Percentiles rank a stretch among this genome's conserved stretches.
Conservation (phyloP, 768 basidiomycete species). For the Lanmaoa pseudosensibilis region DNA sequence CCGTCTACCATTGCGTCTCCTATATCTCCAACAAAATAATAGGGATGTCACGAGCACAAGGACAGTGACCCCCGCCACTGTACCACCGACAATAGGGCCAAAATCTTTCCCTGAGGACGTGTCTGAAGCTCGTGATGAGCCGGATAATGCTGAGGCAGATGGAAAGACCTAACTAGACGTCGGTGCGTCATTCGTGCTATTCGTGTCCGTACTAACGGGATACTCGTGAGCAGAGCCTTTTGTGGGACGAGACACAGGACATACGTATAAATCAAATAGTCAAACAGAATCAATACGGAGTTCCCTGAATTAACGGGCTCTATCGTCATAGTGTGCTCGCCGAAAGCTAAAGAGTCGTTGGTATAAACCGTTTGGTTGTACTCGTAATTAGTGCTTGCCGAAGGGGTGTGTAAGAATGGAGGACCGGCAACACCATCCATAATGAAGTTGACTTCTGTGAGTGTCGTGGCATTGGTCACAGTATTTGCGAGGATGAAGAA, state of each 20-base stretch:
- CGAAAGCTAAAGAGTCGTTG: too few species aligned
- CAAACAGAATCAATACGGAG: too few species aligned
- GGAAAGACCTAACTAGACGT: neutral
- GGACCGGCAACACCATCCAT: too few species aligned
- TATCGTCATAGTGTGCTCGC: too few species aligned
- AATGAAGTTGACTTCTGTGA: too few species aligned
- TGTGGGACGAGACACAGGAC: neutral
- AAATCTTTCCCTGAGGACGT: neutral
- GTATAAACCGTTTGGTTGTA: too few species aligned
- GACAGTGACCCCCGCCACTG: neutral
- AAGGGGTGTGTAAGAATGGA: too few species aligned
- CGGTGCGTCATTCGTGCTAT: too few species aligned
- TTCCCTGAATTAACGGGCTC: too few species aligned
- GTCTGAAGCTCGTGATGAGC: neutral
- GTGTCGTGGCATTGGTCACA: neutral
- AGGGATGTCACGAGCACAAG: slow-evolving; percentile 1
- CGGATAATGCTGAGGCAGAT: neutral
- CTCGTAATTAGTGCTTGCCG: too few species aligned
- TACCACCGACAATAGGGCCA: slow-evolving; percentile 8
- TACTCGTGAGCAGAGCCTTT: neutral
- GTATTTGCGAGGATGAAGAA: slow-evolving; percentile 20
- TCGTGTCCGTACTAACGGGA: slow-evolving; percentile 4
- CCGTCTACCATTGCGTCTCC: neutral
- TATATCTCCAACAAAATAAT: slow-evolving; percentile 4
- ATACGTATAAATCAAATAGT: neutral